phyloP scores from a whole-genome alignment of 805 yeast species.

The Metschnikowia gelsemii region DNA sequence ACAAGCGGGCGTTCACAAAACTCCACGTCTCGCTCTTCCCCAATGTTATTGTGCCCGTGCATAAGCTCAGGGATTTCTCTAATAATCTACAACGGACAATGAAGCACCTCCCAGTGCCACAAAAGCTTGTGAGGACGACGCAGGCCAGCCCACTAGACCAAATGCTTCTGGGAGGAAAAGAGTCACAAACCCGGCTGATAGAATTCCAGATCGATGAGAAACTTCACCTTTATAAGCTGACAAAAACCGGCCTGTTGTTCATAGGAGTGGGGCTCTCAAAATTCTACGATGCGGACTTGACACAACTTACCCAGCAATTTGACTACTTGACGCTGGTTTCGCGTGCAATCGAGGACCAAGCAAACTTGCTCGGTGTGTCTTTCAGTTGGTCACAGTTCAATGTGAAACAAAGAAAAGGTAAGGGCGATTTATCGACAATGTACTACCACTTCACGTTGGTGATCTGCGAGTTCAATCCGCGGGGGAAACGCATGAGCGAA shows the following conservation, averaged over 20 bases:
- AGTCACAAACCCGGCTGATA: background rate
- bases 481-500: constrained; percentile 5
- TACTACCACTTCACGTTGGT: constrained; percentile 18
- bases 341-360: constrained; percentile 14
- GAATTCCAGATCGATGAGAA: constrained; percentile 4
- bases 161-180: constrained; percentile 3
- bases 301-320: constrained; percentile 1
- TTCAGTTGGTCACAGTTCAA: constrained; percentile 13
- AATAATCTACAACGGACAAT: constrained; percentile 8
- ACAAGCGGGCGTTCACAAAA: constrained; percentile 11
- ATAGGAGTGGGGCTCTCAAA: constrained; percentile 15
- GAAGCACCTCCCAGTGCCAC: constrained; percentile 4
- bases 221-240: constrained; percentile 9
- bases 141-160: constrained; percentile 9
- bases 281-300: background rate
- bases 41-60: constrained; percentile 11
- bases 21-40: constrained; percentile 23
- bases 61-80: constrained; percentile 1
- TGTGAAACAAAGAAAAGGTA: background rate
- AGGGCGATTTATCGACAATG: constrained; percentile 1
- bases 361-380: constrained; percentile 7
- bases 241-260: constrained; percentile 15
- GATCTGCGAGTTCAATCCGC: constrained; percentile 16
- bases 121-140: background rate
- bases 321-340: constrained; percentile 14